Evolutionary conservation across 2,329 filamentous ascomycete species (phyloP), one percentile per base, ranked within the genome.

Genomic region (Cladosporium sp.): DNA sequence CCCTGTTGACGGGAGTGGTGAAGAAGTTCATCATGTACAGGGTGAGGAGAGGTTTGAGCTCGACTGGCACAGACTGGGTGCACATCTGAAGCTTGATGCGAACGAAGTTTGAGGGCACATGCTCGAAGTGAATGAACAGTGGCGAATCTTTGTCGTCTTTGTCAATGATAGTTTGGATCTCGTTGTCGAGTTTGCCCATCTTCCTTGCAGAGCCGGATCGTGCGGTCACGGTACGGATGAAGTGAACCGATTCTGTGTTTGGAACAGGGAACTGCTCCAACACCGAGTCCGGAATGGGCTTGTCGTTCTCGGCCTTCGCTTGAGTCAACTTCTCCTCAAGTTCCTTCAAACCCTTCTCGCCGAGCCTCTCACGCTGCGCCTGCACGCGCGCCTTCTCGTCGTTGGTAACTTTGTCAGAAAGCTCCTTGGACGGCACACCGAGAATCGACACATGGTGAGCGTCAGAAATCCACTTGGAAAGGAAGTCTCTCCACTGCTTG

Each of bases 111-210:
- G 89, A 95, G 2, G 86, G 85, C 12, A 97, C 90, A 63, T 96
- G 85, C 70, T 99, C 93, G 58, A 95, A 99, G 69, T 99, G 92
- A n/a, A 99, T 78, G 69, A 96, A 99, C 2, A 97, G 74, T 13
- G 58, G 62, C n/a, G 84, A 66, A 13, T 77, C 74, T 6, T 75
- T 68, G 32, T 79, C 76, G 36, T 89, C 82, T 12, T 77, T 73
- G 64, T 97, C 88, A 43, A 99, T 82, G 43, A 85, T 70, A 54
- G 82, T 77, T 68, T 99, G 93, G 4, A 89, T 81, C 3, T 78
- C 68, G 58, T 89, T 92, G 24, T 83, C 71, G 0, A 79, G 75
- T 19, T 77, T 71, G 1, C 90, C 91, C 43, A 90, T 73, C 55
- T 82, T 78, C 60, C 84, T 80, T 12, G 91, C 93, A 53, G 84